phyloP scores from a whole-genome alignment of 768 basidiomycete genomes.

The Ramaria rubella region DNA sequence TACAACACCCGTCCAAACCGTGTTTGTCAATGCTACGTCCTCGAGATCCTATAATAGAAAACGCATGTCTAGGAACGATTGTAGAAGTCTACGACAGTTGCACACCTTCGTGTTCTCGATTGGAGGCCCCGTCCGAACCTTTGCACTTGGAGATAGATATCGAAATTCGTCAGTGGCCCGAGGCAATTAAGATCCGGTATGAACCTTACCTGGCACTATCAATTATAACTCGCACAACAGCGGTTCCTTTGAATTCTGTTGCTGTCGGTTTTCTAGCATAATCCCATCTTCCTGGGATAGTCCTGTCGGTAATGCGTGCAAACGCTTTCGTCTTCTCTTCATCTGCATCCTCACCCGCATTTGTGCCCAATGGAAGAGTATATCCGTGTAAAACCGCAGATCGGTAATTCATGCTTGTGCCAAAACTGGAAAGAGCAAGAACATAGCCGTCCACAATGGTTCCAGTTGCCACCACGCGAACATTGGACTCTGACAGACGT shows the following conservation, averaged over 20 bases:
- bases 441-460: constrained; percentile 17
- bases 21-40: not conserved
- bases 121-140: constrained; percentile 1
- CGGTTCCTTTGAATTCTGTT: constrained; percentile 11
- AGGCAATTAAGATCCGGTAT: not conserved
- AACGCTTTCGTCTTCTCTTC: constrained; percentile 5
- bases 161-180: not conserved
- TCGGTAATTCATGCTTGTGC: constrained; percentile 15
- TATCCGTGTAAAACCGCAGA: constrained; percentile 18
- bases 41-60: not conserved
- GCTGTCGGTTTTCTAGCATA: constrained; percentile 8
- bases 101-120: constrained; percentile 2
- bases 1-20: constrained; percentile 9
- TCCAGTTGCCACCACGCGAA: constrained; percentile 8
- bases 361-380: constrained; percentile 10
- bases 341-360: not conserved
- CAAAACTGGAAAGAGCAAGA: constrained; percentile 15
- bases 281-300: constrained; percentile 9
- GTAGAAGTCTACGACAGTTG: not conserved
- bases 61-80: not conserved
- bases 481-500: constrained; percentile 2
- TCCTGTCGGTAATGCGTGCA: constrained; percentile 7
- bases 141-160: not conserved
- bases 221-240: constrained; percentile 3
- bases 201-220: constrained; percentile 8